These are phyloP conservation scores for Chlorella sp. DNA, from an alignment of 139 green algal species.

Conservation along the genomic window DNA sequence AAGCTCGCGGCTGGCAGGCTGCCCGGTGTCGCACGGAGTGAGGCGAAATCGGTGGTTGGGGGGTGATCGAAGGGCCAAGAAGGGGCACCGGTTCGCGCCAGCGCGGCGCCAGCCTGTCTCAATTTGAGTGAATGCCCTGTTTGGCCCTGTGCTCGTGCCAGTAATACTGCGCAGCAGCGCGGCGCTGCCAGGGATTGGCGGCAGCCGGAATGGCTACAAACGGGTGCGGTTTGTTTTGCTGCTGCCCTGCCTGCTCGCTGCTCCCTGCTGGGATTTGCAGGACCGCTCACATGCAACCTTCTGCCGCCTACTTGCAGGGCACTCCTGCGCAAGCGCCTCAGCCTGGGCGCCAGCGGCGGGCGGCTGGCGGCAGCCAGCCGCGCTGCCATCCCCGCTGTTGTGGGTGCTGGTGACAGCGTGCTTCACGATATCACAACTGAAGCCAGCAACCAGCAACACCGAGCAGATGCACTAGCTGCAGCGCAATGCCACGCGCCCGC, in stretches of 20 bases:
- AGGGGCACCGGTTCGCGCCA: neutral
- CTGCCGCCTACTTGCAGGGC: neutral
- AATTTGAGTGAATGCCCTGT: neutral
- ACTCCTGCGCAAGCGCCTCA: neutral
- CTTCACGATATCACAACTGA: conserved; percentile 9
- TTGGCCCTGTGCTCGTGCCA: no score
- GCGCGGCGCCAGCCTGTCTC: neutral
- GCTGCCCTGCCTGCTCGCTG: no score
- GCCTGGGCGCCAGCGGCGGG: neutral
- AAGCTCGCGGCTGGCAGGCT: no score
- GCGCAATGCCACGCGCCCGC: neutral
- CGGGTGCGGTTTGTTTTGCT: no score
- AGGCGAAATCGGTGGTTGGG: no score
- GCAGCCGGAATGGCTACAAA: no score
- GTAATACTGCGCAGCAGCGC: no score
- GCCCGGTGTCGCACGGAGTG: no score
- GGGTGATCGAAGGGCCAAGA: no score
- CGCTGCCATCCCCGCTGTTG: neutral
- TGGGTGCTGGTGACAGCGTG: neutral
- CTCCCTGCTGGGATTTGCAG: no score
- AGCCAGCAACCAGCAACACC: neutral
- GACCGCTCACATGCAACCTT: no score
- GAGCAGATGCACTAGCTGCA: neutral
- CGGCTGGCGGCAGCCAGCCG: neutral
- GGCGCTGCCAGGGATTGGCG: no score